Evolutionary conservation across 2,329 filamentous ascomycete genomes (phyloP), one percentile per base, ranked within the genome.

Genomic region (Aureobasidium subglaciale): DNA sequence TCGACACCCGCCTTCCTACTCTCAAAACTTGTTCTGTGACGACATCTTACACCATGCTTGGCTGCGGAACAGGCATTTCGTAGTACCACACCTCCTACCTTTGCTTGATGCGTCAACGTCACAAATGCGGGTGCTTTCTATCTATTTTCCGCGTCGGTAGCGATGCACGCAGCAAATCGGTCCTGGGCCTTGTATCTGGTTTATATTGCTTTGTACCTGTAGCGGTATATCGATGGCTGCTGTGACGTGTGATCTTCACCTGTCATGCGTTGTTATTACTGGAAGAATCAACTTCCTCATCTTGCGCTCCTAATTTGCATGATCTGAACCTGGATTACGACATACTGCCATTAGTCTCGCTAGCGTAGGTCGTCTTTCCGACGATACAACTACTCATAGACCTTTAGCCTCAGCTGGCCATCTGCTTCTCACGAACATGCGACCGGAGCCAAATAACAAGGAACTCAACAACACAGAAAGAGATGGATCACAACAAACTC

Each of bases 231-330:
- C 29, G n/a, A 54, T 43, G 38, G 50, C 34, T 15, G 13, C 15
- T 54, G 50, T 54, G 50, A 54, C 50, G 50, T 54, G 37, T 54
- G 50, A 54, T 43, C 29, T 42, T 54, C 48, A 40, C n/a, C 35
- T 30, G 16, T 30, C 38, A 37, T 34, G 29, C 37, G 13, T 10
- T 43, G 34, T 27, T 54, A 35, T 43, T 35, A 43, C 27, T 43
- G 22, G 29, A 22, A 34, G 27, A 54, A 6, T 43, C 38, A 54
- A 54, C 38, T 35, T 43, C 35, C 22, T 27, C 38, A 42, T 27
- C 29, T 52, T 52, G 34, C 30, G 38, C 29, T 43, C 24, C 38
- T 16, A 27, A 42, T 5, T 27, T n/a, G 29, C 38, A 54, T 42
- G 37, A 54, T 18, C 37, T 34, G 38, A 52, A 54, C 38, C 8